Evolutionary conservation across 2,329 filamentous ascomycete genomes (phyloP).

Genomic region (Juglanconis juglandina): DNA sequence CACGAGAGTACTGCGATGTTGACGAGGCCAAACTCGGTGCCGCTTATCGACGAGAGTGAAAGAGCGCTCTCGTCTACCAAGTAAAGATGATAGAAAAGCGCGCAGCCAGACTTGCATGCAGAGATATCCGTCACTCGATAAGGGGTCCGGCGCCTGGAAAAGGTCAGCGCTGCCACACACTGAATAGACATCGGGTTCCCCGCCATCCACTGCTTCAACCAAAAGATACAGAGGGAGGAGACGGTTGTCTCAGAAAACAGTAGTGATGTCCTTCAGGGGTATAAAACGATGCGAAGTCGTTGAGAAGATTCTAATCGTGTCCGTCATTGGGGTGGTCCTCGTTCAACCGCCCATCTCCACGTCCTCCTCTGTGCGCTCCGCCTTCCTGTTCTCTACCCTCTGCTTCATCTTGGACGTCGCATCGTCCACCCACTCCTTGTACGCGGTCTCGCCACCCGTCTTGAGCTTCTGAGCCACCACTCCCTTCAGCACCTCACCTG

Average conservation of each 20-base stretch:
- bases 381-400: slow-evolving; percentile 30
- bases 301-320: background rate
- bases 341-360: slow-evolving; percentile 29
- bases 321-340: background rate
- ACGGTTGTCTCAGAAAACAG: background rate
- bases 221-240: background rate
- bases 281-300: background rate
- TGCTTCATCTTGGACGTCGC: slow-evolving; percentile 33
- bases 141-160: background rate
- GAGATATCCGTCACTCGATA: background rate
- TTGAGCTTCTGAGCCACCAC: slow-evolving; percentile 73
- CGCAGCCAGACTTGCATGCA: background rate
- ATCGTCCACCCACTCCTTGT: slow-evolving; percentile 70
- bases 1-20: background rate
- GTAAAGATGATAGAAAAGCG: background rate
- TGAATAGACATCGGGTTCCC: background rate
- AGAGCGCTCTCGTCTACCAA: background rate
- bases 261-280: background rate
- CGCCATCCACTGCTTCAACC: background rate
- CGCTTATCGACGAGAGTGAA: background rate
- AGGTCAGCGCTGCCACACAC: background rate
- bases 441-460: slow-evolving; percentile 60
- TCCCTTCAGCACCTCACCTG: slow-evolving; percentile 82
- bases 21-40: background rate
- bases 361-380: slow-evolving; percentile 25